Conservation (phyloP, 306 rosid genomes). For the Lablab purpureus region DNA sequence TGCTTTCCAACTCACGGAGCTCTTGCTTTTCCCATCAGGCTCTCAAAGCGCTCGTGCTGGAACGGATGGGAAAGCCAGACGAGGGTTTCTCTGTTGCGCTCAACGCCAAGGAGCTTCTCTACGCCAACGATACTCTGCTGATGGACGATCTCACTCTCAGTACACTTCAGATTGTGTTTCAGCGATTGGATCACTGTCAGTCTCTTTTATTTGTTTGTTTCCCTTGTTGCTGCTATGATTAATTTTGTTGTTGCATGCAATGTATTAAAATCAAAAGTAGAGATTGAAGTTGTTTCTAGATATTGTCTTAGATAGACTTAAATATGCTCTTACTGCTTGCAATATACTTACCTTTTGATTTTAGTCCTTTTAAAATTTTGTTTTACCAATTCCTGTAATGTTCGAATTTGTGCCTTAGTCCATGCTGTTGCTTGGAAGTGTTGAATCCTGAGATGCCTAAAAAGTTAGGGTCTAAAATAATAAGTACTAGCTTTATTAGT, state of each 20-base stretch:
- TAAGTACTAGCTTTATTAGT: background rate
- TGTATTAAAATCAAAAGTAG: background rate
- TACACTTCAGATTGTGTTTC: constrained; percentile 90
- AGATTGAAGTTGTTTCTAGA: background rate
- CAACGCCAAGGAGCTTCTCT: constrained; percentile 71
- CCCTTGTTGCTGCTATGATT: constrained; percentile 4
- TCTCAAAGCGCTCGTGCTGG: constrained; percentile 89
- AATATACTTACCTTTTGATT: background rate
- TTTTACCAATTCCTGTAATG: background rate
- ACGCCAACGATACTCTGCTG: constrained; percentile 65
- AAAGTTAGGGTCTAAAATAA: background rate
- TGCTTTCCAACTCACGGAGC: background rate
- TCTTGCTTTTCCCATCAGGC: constrained; percentile 54
- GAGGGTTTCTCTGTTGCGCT: constrained; percentile 81
- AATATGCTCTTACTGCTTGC: background rate
- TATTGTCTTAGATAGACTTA: background rate
- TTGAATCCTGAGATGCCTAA: background rate
- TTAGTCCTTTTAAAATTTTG: background rate
- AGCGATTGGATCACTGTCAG: constrained; percentile 85
- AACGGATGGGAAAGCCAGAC: constrained; percentile 88
- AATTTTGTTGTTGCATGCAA: constrained; percentile 19
- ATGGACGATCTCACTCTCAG: constrained; percentile 98
- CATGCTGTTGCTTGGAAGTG: too few relatives aligned
- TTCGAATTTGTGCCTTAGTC: background rate
- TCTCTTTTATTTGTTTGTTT: background rate